Conservation (phyloP, 2,329 filamentous ascomycete genomes). For the Aspergillus ibericus region DNA sequence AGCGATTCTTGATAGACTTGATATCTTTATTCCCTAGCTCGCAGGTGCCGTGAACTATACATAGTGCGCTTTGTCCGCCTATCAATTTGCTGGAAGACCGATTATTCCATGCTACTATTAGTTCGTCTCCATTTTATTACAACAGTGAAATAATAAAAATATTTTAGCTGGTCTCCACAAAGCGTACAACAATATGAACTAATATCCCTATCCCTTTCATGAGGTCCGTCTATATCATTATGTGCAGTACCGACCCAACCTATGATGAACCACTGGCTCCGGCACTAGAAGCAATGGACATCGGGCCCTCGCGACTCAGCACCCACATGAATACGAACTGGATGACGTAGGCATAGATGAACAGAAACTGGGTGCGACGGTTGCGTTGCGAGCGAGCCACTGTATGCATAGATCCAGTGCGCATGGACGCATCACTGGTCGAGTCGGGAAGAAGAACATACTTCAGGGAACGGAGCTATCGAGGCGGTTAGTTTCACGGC, state of each 20-base stretch:
- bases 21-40: no score
- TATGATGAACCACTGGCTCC: slow-evolving; percentile 18
- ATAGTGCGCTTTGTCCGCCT: no score
- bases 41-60: no score
- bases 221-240: slow-evolving; percentile 25
- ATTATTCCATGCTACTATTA: no score
- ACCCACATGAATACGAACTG: slow-evolving; percentile 96
- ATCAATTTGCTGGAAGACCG: no score
- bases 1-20: no score
- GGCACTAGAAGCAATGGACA: slow-evolving; percentile 23
- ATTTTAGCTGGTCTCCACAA: not conserved
- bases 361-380: slow-evolving; percentile 86
- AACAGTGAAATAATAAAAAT: no score
- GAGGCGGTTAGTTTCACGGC: not conserved
- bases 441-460: slow-evolving; percentile 92
- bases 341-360: slow-evolving; percentile 90
- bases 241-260: slow-evolving; percentile 9
- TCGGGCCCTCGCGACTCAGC: slow-evolving; percentile 56
- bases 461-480: slow-evolving; percentile 84
- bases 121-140: not conserved
- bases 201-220: slow-evolving; percentile 13
- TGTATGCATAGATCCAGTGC: slow-evolving; percentile 61
- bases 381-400: slow-evolving; percentile 84
- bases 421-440: slow-evolving; percentile 62
- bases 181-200: slow-evolving; percentile 8